Conservation (phyloP, 2,329 filamentous ascomycete genomes). For the Aureobasidium sp. region DNA sequence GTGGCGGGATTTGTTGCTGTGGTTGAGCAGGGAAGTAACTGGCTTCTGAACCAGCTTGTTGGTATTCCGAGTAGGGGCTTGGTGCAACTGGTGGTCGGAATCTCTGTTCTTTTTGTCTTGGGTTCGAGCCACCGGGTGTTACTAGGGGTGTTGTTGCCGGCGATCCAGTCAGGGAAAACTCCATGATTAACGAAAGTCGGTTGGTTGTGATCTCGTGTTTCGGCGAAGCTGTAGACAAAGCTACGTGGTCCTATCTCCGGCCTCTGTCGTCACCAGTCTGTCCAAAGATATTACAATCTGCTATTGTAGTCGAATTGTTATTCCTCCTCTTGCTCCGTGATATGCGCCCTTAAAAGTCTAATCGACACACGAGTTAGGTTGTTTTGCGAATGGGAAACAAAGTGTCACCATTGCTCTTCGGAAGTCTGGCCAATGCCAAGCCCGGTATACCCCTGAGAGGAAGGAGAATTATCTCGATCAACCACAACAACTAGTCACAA, state of each 20-base stretch:
- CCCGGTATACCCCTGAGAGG: conserved; percentile 1
- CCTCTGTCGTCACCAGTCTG: background rate
- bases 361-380: background rate
- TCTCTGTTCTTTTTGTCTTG: background rate
- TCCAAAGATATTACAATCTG: background rate
- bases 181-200: background rate
- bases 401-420: conserved; percentile 7
- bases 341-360: background rate
- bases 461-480: background rate
- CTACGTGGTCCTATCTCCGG: conserved; percentile 6
- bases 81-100: conserved; percentile 5
- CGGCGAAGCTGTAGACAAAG: conserved; percentile 9
- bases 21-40: conserved; percentile 38
- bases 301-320: background rate
- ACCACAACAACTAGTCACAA: background rate
- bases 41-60: conserved; percentile 35
- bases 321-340: background rate
- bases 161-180: conserved; percentile 7
- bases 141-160: background rate
- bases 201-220: background rate
- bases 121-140: background rate
- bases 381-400: background rate
- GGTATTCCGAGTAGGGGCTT: conserved; percentile 31
- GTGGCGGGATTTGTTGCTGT: conserved; percentile 25
- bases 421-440: conserved; percentile 8